These are phyloP conservation scores for Wickerhamomyces sp. DNA, from an alignment of 1,139 yeast genomes.

Conservation along the genomic window DNA sequence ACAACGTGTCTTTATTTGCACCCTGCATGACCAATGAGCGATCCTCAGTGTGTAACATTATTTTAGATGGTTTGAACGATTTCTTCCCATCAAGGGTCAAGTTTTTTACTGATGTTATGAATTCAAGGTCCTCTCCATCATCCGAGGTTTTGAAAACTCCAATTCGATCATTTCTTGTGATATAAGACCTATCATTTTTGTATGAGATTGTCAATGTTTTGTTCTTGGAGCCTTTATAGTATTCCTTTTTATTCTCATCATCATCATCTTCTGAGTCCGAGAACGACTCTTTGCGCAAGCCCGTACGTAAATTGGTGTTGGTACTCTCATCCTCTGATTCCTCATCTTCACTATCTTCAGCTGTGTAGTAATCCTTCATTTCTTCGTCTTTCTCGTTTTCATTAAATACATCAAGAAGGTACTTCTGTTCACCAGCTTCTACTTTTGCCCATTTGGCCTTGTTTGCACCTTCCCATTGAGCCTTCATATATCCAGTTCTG, in stretches of 20 bases:
- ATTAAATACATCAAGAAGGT: conserved; percentile 43
- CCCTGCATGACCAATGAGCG: conserved; percentile 61
- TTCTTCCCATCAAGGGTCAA: conserved; percentile 50
- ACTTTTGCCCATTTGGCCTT: conserved; percentile 43
- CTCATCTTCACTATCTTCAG: conserved; percentile 26
- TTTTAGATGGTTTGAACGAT: conserved; percentile 50
- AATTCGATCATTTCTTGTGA: conserved; percentile 70
- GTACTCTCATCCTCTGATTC: conserved; percentile 23
- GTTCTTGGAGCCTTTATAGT: conserved; percentile 40
- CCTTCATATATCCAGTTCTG: conserved; percentile 45
- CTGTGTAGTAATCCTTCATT: conserved; percentile 25
- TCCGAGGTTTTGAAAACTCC: conserved; percentile 71
- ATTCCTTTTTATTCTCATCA: conserved; percentile 17
- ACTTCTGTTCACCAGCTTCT: conserved; percentile 41
- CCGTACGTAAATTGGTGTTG: conserved; percentile 17
- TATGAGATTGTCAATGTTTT: conserved; percentile 67
- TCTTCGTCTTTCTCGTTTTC: conserved; percentile 34
- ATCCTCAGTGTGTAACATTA: conserved; percentile 77
- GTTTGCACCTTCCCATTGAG: conserved; percentile 61
- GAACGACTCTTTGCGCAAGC: conserved; percentile 17
- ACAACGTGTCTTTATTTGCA: conserved; percentile 42
- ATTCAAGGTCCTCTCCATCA: conserved; percentile 44
- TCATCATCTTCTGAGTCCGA: conserved; percentile 24
- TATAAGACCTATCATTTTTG: conserved; percentile 67
- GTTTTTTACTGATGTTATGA: conserved; percentile 61